Conservation (phyloP, 148 eudicot species). For the Chenopodium album region DNA sequence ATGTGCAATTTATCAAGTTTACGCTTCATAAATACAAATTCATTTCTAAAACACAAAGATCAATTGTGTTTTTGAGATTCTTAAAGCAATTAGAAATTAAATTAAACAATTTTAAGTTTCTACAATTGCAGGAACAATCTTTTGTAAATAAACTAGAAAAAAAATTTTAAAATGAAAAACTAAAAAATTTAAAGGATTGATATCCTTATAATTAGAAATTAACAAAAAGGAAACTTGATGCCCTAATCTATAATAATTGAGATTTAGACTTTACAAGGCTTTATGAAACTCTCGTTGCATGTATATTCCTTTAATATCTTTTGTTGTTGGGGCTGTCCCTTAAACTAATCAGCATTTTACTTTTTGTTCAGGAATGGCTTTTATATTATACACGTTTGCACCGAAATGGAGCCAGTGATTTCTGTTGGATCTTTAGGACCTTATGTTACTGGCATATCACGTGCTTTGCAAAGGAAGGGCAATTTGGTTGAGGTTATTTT, state of each 20-base stretch:
- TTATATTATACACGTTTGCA: constrained; percentile 63
- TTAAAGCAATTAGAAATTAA: too few species aligned
- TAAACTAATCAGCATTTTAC: constrained; percentile 16
- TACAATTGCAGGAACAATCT: too few species aligned
- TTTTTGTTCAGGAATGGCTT: constrained; percentile 46
- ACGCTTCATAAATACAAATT: too few species aligned
- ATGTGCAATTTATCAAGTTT: too few species aligned
- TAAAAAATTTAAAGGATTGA: neutral
- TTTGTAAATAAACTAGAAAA: too few species aligned
- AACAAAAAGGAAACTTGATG: neutral
- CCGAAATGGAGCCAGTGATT: constrained; percentile 73
- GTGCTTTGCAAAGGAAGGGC: constrained; percentile 60
- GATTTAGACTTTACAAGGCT: neutral
- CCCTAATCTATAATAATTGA: neutral
- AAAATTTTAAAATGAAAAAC: too few species aligned
- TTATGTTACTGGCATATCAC: constrained; percentile 63
- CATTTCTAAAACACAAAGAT: too few species aligned
- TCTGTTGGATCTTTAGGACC: constrained; percentile 68
- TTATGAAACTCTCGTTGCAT: neutral
- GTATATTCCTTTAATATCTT: neutral
- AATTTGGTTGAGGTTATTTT: constrained; percentile 71
- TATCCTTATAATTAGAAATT: neutral
- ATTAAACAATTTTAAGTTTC: too few species aligned
- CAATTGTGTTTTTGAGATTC: too few species aligned
- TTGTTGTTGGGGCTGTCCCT: neutral